Evolutionary conservation across 2,329 filamentous ascomycete species (phyloP).

Genomic region (Claviceps spartinae): DNA sequence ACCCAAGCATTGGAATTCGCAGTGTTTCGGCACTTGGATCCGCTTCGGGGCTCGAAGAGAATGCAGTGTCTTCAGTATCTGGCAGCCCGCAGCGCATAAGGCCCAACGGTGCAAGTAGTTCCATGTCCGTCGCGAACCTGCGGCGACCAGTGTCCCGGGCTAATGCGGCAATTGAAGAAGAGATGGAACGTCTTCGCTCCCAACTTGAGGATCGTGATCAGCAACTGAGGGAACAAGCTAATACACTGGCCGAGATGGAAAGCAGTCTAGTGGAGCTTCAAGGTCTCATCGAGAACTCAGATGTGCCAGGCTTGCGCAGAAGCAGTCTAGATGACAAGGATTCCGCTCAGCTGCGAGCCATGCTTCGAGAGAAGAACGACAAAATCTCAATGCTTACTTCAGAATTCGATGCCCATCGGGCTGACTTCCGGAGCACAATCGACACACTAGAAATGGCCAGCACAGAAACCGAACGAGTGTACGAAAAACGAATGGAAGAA

Average conservation of each 20-base stretch:
- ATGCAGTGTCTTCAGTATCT: constrained; percentile 30
- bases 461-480: constrained; percentile 88
- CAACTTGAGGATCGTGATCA: constrained; percentile 74
- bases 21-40: constrained; percentile 47
- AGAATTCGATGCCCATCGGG: constrained; percentile 88
- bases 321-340: constrained; percentile 55
- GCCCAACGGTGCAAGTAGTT: constrained; percentile 40
- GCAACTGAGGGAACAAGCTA: constrained; percentile 78
- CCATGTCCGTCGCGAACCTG: constrained; percentile 39
- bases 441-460: constrained; percentile 93
- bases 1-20: constrained; percentile 39
- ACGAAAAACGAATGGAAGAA: constrained; percentile 83
- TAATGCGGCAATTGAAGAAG: constrained; percentile 48
- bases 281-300: constrained; percentile 49
- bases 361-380: constrained; percentile 90
- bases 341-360: constrained; percentile 59
- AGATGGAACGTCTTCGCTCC: constrained; percentile 57
- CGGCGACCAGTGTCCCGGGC: constrained; percentile 41
- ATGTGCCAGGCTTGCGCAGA: constrained; percentile 27
- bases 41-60: constrained; percentile 40
- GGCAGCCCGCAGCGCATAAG: constrained; percentile 36
- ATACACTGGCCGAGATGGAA: constrained; percentile 80
- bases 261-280: constrained; percentile 67
- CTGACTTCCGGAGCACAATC: constrained; percentile 92
- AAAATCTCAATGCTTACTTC: constrained; percentile 86